Percentiles rank a stretch among this genome's conserved stretches.
These are phyloP conservation scores for Globisporangium alternatum DNA, from an alignment of 352 stramenopile genomes.

Conservation along the genomic window DNA sequence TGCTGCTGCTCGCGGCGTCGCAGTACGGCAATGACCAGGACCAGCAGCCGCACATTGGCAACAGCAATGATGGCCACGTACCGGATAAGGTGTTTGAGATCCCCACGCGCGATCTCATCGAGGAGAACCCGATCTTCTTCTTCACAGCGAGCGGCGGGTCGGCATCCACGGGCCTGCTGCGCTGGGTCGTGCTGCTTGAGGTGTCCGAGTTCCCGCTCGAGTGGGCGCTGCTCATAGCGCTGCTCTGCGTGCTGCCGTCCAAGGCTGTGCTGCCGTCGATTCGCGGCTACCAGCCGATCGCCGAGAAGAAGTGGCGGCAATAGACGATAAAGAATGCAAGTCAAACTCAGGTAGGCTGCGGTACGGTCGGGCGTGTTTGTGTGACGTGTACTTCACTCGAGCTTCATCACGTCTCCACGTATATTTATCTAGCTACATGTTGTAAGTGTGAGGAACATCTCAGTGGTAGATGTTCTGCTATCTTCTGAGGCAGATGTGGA, in stretches of 20 bases:
- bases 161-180: conserved; percentile 29
- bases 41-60: conserved; percentile 9
- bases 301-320: conserved; percentile 10
- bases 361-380: too few species aligned
- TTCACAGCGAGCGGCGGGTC: conserved; percentile 34
- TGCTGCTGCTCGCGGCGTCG: conserved; percentile 43
- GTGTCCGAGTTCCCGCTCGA: conserved; percentile 60
- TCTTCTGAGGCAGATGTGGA: too few species aligned
- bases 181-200: conserved; percentile 60
- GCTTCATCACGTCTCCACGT: too few species aligned
- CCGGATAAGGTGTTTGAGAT: conserved; percentile 26
- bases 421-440: too few species aligned
- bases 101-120: conserved; percentile 41
- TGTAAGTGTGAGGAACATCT: too few species aligned
- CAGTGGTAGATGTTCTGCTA: too few species aligned
- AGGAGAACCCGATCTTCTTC: conserved; percentile 65
- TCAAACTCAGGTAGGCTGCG: too few species aligned
- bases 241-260: conserved; percentile 56
- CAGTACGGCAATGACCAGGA: conserved; percentile 27
- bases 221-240: conserved; percentile 52
- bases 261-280: conserved; percentile 51
- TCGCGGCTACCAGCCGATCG: conserved; percentile 51
- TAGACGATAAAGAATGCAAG: neutral
- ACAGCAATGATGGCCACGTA: conserved; percentile 9
- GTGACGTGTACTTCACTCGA: too few species aligned